A percentile compares a stretch with the other conserved stretches of the same genome.
These are phyloP conservation scores for Maudiozyma bulderi DNA, from an alignment of 805 yeast species.

Conservation along the genomic window DNA sequence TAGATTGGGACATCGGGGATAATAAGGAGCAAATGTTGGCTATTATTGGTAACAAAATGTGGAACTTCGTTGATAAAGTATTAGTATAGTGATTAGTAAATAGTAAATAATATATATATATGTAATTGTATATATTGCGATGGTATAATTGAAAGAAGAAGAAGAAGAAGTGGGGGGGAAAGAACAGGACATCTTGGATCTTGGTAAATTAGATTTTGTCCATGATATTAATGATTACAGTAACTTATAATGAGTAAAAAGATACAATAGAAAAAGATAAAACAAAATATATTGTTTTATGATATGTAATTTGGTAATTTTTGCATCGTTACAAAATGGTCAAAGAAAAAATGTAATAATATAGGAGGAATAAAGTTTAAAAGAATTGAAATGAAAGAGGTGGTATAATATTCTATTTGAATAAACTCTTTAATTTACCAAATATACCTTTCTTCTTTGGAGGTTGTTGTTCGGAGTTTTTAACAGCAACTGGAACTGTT, in stretches of 20 bases:
- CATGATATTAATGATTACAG: not conserved
- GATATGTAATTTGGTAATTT: too few relatives aligned
- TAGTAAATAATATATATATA: too few relatives aligned
- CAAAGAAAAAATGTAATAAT: too few relatives aligned
- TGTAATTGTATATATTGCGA: not conserved
- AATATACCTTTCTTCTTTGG: conserved; percentile 18
- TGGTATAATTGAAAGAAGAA: not conserved
- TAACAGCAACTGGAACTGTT: not conserved
- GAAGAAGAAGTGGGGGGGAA: not conserved
- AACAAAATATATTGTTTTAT: too few relatives aligned
- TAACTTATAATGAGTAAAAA: not conserved
- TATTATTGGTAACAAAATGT: too few relatives aligned
- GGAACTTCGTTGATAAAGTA: too few relatives aligned
- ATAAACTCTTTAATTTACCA: conserved; percentile 16
- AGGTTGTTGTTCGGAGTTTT: not conserved
- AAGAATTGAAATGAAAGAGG: not conserved
- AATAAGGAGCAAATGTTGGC: too few relatives aligned
- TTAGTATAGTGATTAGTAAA: too few relatives aligned
- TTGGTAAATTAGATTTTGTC: too few relatives aligned
- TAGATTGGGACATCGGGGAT: too few relatives aligned
- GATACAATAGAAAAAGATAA: not conserved
- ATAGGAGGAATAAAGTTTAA: too few relatives aligned
- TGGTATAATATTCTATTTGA: conserved; percentile 1
- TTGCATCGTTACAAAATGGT: too few relatives aligned
- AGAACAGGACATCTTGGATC: not conserved